These are phyloP conservation scores for Dalbergia cochinchinensis DNA, from an alignment of 306 rosid species.

Conservation along the genomic window DNA sequence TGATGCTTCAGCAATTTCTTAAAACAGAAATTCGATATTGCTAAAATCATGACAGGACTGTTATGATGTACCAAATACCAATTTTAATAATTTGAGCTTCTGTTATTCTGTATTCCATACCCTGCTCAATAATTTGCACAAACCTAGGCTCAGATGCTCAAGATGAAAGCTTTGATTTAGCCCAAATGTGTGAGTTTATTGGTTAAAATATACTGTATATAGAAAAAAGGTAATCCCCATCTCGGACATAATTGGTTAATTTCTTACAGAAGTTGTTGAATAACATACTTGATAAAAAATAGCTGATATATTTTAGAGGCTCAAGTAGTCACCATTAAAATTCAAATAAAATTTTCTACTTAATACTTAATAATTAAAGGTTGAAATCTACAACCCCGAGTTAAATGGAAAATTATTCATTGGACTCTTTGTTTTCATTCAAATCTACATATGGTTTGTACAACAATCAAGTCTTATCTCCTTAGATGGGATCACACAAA, in stretches of 20 bases:
- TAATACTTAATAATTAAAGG: neutral
- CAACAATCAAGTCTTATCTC: neutral
- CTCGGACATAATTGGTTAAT: neutral
- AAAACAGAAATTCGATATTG: neutral
- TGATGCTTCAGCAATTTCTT: neutral
- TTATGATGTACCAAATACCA: neutral
- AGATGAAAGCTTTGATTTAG: neutral
- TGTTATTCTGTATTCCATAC: neutral
- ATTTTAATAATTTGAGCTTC: neutral
- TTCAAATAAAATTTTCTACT: neutral
- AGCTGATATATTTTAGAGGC: neutral
- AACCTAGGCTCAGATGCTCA: neutral
- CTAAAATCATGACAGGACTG: neutral
- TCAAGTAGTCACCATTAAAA: neutral
- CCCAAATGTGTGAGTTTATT: neutral
- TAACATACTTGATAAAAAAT: neutral
- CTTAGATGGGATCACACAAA: neutral
- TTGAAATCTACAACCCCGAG: neutral
- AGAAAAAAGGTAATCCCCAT: neutral
- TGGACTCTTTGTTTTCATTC: neutral
- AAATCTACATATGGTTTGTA: neutral
- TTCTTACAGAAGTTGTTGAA: neutral
- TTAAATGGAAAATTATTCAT: neutral
- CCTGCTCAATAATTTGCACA: neutral
- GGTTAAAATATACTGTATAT: neutral